These are phyloP conservation scores for Penicillium maclennaniae DNA, from an alignment of 495 filamentous ascomycete species.

Conservation along the genomic window DNA sequence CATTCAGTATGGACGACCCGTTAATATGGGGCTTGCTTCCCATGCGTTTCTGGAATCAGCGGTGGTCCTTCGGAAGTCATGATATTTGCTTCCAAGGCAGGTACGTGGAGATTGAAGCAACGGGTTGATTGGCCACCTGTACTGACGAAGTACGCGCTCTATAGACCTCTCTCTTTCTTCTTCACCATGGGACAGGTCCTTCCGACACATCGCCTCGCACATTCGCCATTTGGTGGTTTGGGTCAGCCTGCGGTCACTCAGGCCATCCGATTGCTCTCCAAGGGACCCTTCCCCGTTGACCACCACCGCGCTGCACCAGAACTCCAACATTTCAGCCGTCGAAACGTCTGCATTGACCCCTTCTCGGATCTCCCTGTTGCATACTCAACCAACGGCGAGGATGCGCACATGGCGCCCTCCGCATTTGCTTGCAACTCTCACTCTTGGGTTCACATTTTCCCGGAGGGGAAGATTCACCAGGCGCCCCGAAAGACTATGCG, in stretches of 20 bases:
- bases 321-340: constrained; percentile 34
- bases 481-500: constrained; percentile 73
- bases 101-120: constrained; percentile 12
- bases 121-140: not conserved
- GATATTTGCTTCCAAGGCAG: constrained; percentile 73
- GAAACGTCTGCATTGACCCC: constrained; percentile 46
- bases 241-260: constrained; percentile 88
- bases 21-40: constrained; percentile 88
- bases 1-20: constrained; percentile 82
- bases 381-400: constrained; percentile 50
- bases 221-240: constrained; percentile 67
- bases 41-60: constrained; percentile 63
- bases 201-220: constrained; percentile 74
- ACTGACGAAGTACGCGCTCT: constrained; percentile 17
- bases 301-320: constrained; percentile 35
- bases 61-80: constrained; percentile 86
- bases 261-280: constrained; percentile 77
- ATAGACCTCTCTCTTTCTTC: constrained; percentile 59
- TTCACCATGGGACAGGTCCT: constrained; percentile 85
- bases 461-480: constrained; percentile 92
- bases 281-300: constrained; percentile 49
- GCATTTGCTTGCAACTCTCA: constrained; percentile 61
- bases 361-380: constrained; percentile 47
- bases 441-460: constrained; percentile 92
- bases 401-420: constrained; percentile 52